Base-by-base conservation (phyloP, 768 basidiomycete genomes). In the Arthromyces matolae region DNA sequence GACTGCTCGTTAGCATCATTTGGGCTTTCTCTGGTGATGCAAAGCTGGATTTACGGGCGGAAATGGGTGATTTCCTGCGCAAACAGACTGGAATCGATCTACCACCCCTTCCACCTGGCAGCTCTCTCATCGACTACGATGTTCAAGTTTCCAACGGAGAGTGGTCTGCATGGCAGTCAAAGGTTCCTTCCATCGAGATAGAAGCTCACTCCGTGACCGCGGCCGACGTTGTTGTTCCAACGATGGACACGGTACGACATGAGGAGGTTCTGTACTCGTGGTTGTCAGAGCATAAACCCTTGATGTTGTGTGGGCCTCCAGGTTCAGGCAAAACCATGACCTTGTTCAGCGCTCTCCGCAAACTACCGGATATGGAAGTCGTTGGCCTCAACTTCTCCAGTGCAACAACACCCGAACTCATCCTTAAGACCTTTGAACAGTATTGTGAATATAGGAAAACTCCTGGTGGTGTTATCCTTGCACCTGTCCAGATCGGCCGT, bases 321-420 rank as follows among this genome's bases (percentile, higher is more conserved):
- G 96, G 96, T 62, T 98, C 96, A 18, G 96, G 96, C 19, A 99
- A 99, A 72, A 99, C 96, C 6, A 99, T 99, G 96, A 98, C 96
- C 0, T 74, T 99, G 16, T 98, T 99, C 72, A 96, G 93, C 57
- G 96, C 96, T 8, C 78, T 99, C 24, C 84, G 96, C 48, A 98
- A 98, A 66, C 79, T 98, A 31, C 94, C 96, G 2, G 93, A 98
- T 67, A 93, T 99, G 86, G 96, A 99, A 61, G 93, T 98, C 36
- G 94, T 97, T 56, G 96, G 96, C 38, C 83, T 99, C 57, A 99
- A 99, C 70, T 99, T 99, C 69, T 99, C 96, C 25, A 96, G 93
- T 64, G 96, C 96, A 14, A 98, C 96, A 0, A 97, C 93, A 1
- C 96, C 96, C 0, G 96, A 97, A 62, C 79, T 99, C 23, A 95